Evolutionary conservation across 2,329 filamentous ascomycete genomes (phyloP), one percentile per base, ranked within the genome.

Genomic region (Trichoderma koningiopsis): DNA sequence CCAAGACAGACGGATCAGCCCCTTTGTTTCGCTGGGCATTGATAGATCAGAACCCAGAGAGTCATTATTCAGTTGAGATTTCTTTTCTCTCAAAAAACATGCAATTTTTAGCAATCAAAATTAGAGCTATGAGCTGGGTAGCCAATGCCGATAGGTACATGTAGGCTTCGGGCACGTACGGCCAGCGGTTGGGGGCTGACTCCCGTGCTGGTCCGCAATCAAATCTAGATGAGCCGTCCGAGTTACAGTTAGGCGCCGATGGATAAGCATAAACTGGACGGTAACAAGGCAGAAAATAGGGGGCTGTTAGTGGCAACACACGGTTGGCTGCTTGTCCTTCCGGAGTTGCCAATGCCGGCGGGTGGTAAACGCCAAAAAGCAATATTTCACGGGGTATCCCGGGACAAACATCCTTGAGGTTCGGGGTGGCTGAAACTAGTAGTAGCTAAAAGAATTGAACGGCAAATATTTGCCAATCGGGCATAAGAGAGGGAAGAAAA

Each of bases 181-280:
- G 62, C 27, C 19, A 2, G 58, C 10, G 11, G 40, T 43, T 65
- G 49, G 62, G 62, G 52, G 62, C 47, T n/a, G 37, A 2, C 24
- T 47, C 40, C 40, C 16, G 16, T n/a, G 40, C 6, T 43, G 40
- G 16, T 43, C 40, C 31, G 52, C 53, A 33, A 57, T 37, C 53
- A 49, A 35, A 57, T 66, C 53, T 66, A 49, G 37, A 57, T 66
- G 62, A 66, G 62, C 62, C 52, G 27, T 33, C 35, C 33, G 19
- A 10, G 24, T 24, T 49, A 49, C 53, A 40, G 37, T 35, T 66
- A 35, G 62, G 62, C 35, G n/a, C 37, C 49, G 35, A 57, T 2
- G 58, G 62, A 66, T 66, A 66, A 66, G 62, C 62, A 66, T 61
- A 68, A 62, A 43, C 24, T 31, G 52, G 16, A 53, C 35, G 31